Evolutionary conservation across 352 stramenopile species (phyloP), one percentile per base, ranked within the genome.

Genomic region (Pythium guiyangense): DNA sequence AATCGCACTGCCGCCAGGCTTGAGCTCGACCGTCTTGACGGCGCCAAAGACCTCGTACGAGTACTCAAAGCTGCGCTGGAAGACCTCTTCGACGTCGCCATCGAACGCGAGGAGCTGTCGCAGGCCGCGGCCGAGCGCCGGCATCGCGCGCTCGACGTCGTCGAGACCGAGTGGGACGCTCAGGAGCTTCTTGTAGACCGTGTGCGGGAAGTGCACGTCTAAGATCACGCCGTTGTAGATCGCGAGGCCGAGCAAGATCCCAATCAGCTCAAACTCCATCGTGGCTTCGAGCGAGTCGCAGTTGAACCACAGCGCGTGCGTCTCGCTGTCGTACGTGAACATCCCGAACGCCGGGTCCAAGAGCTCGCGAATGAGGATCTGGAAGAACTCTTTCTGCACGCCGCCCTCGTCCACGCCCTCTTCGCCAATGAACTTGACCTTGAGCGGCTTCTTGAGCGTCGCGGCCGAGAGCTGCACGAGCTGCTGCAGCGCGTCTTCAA

Each of bases 161-260:
- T 69, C 60, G 17, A 92, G 62, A 31, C 61, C 79, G 40, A 90
- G 49, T 9, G 59, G 20, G 40, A 67, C 78, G 6, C 68, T 57
- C 76, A 91, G 86, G 1, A 94, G 67, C 49, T 90, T 91, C 59
- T 94, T 94, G 70, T 92, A 94, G 45, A 94, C 77, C 25, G 82
- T 73, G 34, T 86, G 78, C 1, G 85, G 85, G 51, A 95, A 93
- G 34, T 82, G 80, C 9, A 94, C 63, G 31, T 94, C 84, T 25
- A 94, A 55, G 40, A 94, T 92, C 25, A 94, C 83, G 10, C 74
- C 71, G 26, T 95, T 95, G 63, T 95, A 95, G 44, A 95, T 91
- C 14, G 85, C 85, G 9, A 95, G 57, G 25, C 77, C 85, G 5
- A 93, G 62, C 12, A 95, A 54, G 39, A 88, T 90, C 27, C 85